phyloP scores from a whole-genome alignment of 129 eudicot genomes.

The Mikania micrantha region DNA sequence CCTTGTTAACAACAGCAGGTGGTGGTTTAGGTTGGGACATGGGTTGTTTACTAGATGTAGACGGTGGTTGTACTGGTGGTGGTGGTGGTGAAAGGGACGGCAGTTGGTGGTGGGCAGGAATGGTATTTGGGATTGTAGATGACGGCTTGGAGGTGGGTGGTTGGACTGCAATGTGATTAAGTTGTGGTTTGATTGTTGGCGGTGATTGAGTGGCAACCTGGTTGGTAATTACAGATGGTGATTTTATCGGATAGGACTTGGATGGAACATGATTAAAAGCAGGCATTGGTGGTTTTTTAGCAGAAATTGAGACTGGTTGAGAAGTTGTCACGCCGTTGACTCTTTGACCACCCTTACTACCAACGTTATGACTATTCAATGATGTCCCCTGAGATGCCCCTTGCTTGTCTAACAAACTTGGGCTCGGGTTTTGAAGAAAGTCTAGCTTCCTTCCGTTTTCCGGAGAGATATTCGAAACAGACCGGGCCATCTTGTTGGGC shows the following conservation, averaged over 20 bases:
- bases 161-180: slow-evolving; percentile 16
- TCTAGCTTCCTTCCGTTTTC: slow-evolving; percentile 43
- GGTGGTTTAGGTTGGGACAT: slow-evolving; percentile 23
- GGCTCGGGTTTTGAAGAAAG: slow-evolving; percentile 20
- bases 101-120: slow-evolving; percentile 13
- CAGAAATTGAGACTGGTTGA: slow-evolving; percentile 14
- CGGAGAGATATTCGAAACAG: slow-evolving; percentile 31
- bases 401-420: slow-evolving; percentile 27
- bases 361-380: slow-evolving; percentile 14
- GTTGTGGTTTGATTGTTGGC: slow-evolving; percentile 21
- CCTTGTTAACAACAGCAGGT: slow-evolving; percentile 33
- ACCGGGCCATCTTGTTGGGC: slow-evolving; percentile 56
- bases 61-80: slow-evolving; percentile 12
- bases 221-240: slow-evolving; percentile 20
- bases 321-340: slow-evolving; percentile 38
- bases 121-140: slow-evolving; percentile 1
- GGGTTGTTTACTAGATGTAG: slow-evolving; percentile 9
- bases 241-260: slow-evolving; percentile 28
- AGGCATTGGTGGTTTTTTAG: slow-evolving; percentile 23
- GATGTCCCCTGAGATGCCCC: slow-evolving; percentile 31
- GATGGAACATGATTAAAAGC: slow-evolving; percentile 3
- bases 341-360: slow-evolving; percentile 24
- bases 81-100: slow-evolving; percentile 15
- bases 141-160: background rate
- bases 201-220: slow-evolving; percentile 14